A percentile compares a stretch with the other conserved stretches of the same genome.
Conservation (phyloP, 2,329 filamentous ascomycete genomes). For the Xylaria sp. region DNA sequence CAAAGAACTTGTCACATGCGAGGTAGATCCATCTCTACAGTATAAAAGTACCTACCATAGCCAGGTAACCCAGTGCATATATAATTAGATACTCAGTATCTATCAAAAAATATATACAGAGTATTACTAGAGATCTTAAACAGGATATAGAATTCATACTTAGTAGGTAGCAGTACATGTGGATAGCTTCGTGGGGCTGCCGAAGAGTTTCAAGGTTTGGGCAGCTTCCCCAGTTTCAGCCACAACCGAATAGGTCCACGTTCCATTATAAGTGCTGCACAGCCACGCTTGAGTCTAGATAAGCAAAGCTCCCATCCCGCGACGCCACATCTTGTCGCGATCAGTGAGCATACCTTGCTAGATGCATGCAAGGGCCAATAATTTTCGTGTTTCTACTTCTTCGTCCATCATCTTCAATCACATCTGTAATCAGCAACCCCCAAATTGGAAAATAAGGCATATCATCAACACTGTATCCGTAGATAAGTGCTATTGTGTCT, state of each 20-base stretch:
- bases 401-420: slow-evolving; percentile 20
- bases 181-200: background rate
- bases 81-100: too few relatives aligned
- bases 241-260: background rate
- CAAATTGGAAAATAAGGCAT: background rate
- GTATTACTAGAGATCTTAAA: too few relatives aligned
- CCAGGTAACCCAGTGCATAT: too few relatives aligned
- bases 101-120: too few relatives aligned
- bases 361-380: slow-evolving; percentile 30
- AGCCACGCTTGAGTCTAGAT: slow-evolving; percentile 16
- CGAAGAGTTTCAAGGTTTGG: too few relatives aligned
- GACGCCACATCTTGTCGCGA: slow-evolving; percentile 38
- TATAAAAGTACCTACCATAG: too few relatives aligned
- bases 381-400: slow-evolving; percentile 36
- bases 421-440: slow-evolving; percentile 9
- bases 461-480: background rate
- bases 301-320: background rate
- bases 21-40: background rate
- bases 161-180: too few relatives aligned
- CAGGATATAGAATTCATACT: too few relatives aligned
- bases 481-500: background rate
- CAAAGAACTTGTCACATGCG: background rate
- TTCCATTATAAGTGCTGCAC: background rate
- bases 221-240: background rate
- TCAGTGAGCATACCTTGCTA: slow-evolving; percentile 20